phyloP scores from a whole-genome alignment of 805 yeast species.

The Torulaspora gathmanii region DNA sequence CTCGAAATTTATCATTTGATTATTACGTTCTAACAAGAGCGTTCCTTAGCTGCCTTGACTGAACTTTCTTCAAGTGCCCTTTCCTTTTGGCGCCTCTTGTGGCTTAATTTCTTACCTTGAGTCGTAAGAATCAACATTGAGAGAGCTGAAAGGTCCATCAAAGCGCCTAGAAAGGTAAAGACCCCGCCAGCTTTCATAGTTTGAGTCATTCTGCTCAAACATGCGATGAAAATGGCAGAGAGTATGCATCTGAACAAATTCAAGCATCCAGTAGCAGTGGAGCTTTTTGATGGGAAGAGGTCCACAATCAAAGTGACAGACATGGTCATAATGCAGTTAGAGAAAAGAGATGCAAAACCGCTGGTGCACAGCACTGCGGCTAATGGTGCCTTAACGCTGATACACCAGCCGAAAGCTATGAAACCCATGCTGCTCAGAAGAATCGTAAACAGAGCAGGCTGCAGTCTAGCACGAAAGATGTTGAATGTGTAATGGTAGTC shows the following conservation, averaged over 20 bases:
- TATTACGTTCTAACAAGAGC: background rate
- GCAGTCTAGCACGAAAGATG: conserved; percentile 51
- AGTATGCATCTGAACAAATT: conserved; percentile 70
- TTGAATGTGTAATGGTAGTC: conserved; percentile 43
- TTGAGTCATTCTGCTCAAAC: conserved; percentile 54
- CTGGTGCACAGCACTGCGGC: conserved; percentile 56
- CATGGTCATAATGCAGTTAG: conserved; percentile 53
- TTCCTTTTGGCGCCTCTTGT: conserved; percentile 21
- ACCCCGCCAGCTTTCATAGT: conserved; percentile 68
- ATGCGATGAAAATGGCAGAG: conserved; percentile 68
- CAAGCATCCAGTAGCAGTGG: conserved; percentile 68
- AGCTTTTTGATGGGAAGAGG: conserved; percentile 61
- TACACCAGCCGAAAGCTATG: conserved; percentile 69
- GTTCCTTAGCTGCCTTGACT: background rate
- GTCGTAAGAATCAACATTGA: conserved; percentile 30
- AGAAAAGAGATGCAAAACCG: conserved; percentile 53
- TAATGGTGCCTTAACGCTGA: conserved; percentile 44
- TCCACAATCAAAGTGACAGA: conserved; percentile 72
- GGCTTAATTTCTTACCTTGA: conserved; percentile 32
- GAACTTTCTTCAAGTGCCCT: background rate
- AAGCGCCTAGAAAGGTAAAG: conserved; percentile 62
- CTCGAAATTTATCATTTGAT: too few species aligned
- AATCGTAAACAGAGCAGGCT: conserved; percentile 44
- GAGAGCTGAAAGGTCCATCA: conserved; percentile 35
- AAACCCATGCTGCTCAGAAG: conserved; percentile 39